phyloP scores from a whole-genome alignment of 2,329 filamentous ascomycete species.

The Chaetomium sp. region DNA sequence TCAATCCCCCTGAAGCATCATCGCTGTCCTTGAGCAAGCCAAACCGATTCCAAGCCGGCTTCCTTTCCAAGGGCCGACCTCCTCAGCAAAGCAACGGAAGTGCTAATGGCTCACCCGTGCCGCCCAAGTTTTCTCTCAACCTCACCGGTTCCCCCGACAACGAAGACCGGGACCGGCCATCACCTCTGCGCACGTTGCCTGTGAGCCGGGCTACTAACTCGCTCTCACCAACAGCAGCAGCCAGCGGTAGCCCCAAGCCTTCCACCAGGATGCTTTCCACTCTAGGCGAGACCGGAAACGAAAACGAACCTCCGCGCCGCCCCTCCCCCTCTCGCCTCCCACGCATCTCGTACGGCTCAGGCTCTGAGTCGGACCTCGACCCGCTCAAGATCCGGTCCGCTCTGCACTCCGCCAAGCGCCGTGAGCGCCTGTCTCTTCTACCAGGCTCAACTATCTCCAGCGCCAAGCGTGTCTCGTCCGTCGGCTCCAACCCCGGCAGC shows the following conservation, averaged over 20 bases:
- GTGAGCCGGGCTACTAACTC: constrained; percentile 53
- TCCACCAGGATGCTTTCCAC: constrained; percentile 40
- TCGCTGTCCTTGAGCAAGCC: constrained; percentile 53
- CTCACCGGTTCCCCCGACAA: constrained; percentile 58
- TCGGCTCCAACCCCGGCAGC: constrained; percentile 41
- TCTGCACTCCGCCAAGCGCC: constrained; percentile 55
- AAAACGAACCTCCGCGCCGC: constrained; percentile 39
- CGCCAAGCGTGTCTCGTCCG: constrained; percentile 50
- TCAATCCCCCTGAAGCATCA: constrained; percentile 55
- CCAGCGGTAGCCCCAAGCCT: constrained; percentile 39
- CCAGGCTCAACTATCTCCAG: constrained; percentile 42
- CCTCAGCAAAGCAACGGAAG: constrained; percentile 44
- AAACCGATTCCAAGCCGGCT: constrained; percentile 85
- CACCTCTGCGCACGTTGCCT: constrained; percentile 55
- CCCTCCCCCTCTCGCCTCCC: constrained; percentile 26
- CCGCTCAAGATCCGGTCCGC: constrained; percentile 58
- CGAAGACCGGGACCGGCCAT: constrained; percentile 50
- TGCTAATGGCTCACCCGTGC: constrained; percentile 63
- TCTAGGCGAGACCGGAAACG: constrained; percentile 44
- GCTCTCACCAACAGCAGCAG: constrained; percentile 47
- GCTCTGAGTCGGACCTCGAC: constrained; percentile 55
- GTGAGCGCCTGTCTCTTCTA: constrained; percentile 46
- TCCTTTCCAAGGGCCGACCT: constrained; percentile 64
- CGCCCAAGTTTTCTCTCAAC: constrained; percentile 59
- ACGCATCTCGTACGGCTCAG: constrained; percentile 33